A percentile compares a stretch with the other conserved stretches of the same genome.
Evolutionary conservation across 2,329 filamentous ascomycete species (phyloP).

Genomic region (Bipolaris sorokiniana): DNA sequence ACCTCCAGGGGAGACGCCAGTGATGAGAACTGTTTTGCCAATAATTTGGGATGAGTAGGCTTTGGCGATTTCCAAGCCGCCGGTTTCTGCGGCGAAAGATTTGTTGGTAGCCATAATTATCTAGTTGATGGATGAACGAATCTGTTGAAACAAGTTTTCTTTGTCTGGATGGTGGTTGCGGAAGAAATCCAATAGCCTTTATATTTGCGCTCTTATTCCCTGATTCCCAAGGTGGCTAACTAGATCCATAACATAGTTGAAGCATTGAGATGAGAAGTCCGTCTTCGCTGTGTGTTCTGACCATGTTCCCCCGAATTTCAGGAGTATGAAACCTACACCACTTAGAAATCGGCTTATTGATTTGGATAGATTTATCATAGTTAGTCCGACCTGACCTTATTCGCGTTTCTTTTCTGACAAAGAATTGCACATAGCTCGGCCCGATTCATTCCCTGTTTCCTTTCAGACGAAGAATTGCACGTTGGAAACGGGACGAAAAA

Average conservation of each 20-base stretch:
- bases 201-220: not conserved
- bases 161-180: not conserved
- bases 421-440: no score
- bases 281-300: not conserved
- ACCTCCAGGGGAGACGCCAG: conserved; percentile 13
- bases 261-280: not conserved
- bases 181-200: not conserved
- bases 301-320: not conserved
- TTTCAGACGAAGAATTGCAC: no score
- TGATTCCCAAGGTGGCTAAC: not conserved
- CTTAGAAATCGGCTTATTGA: no score
- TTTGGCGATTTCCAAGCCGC: conserved; percentile 23
- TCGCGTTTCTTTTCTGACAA: no score
- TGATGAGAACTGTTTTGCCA: conserved; percentile 42
- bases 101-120: not conserved
- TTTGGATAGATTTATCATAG: no score
- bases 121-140: not conserved
- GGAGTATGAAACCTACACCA: not conserved
- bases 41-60: conserved; percentile 19
- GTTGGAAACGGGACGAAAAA: no score
- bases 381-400: no score
- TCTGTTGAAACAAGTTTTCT: not conserved
- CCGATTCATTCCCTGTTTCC: no score
- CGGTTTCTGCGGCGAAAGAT: conserved; percentile 10
- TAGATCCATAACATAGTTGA: not conserved